These are phyloP conservation scores for Corymbia citriodora DNA, from an alignment of 441 rosid species.

Conservation along the genomic window DNA sequence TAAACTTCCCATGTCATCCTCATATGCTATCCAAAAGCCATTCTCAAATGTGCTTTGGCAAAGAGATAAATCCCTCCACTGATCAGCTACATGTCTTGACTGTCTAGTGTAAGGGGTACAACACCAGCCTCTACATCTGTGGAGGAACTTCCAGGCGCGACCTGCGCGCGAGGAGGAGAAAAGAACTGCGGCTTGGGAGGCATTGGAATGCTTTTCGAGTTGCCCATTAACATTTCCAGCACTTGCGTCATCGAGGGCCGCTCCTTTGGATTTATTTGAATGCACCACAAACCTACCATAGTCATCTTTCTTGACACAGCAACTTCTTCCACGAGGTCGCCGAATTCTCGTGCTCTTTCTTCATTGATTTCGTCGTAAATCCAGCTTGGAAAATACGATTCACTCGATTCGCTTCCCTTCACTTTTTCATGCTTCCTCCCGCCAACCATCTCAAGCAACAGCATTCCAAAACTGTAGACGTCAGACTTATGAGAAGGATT, in stretches of 20 bases:
- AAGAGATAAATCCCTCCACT: not conserved
- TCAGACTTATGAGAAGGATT: slow-evolving; percentile 29
- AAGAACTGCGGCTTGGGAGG: slow-evolving; percentile 26
- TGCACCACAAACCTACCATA: slow-evolving; percentile 36
- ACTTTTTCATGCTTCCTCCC: not conserved
- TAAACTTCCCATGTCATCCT: not conserved
- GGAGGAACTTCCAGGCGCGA: not conserved
- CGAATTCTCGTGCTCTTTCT: not conserved
- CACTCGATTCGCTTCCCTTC: not conserved
- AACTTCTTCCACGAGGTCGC: not conserved
- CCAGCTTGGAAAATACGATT: slow-evolving; percentile 24
- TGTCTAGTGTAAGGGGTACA: not conserved
- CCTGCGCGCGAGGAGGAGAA: slow-evolving; percentile 1
- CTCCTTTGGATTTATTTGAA: slow-evolving; percentile 26
- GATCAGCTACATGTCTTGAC: not conserved
- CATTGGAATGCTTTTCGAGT: slow-evolving; percentile 13
- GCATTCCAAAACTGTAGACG: slow-evolving; percentile 42
- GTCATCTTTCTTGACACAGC: slow-evolving; percentile 15
- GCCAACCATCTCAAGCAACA: slow-evolving; percentile 28
- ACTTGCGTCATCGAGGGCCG: slow-evolving; percentile 32
- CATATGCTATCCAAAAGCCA: not conserved
- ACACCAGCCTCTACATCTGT: too few relatives aligned
- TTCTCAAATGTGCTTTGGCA: not conserved
- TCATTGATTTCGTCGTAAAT: slow-evolving; percentile 22
- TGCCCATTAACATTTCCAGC: slow-evolving; percentile 26